Conservation (phyloP, 2,329 filamentous ascomycete genomes). For the Aspergillus neotritici region DNA sequence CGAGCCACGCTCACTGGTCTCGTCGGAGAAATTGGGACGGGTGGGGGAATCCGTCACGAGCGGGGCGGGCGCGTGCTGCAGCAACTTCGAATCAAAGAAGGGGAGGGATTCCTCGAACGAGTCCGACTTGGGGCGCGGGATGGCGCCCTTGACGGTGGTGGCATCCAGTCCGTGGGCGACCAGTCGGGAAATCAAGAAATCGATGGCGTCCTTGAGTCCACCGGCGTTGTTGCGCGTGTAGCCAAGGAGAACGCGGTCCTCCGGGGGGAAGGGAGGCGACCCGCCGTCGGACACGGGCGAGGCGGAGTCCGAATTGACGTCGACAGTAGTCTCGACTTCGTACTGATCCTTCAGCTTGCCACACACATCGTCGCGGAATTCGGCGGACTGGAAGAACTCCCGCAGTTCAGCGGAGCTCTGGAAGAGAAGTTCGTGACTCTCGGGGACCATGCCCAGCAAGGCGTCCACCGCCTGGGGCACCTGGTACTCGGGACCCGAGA, state of each 20-base stretch:
- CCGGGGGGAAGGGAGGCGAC: constrained; percentile 43
- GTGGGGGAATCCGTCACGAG: constrained; percentile 83
- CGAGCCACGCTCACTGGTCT: constrained; percentile 71
- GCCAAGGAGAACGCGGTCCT: constrained; percentile 60
- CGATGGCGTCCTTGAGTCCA: constrained; percentile 89
- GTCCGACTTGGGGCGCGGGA: constrained; percentile 96
- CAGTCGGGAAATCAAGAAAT: constrained; percentile 81
- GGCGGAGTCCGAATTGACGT: constrained; percentile 38
- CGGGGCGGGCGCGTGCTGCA: constrained; percentile 82
- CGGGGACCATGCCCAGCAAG: constrained; percentile 95
- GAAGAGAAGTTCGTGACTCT: constrained; percentile 86
- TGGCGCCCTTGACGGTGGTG: constrained; percentile 83
- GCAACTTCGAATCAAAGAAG: constrained; percentile 93
- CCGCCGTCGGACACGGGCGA: constrained; percentile 26
- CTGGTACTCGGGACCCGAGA: constrained; percentile 96
- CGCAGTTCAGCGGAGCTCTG: constrained; percentile 69
- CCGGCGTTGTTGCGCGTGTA: constrained; percentile 98
- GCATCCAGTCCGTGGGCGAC: constrained; percentile 85
- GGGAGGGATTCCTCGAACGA: constrained; percentile 96
- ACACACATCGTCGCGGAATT: constrained; percentile 74
- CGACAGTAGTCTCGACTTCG: constrained; percentile 77
- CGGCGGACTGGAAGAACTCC: constrained; percentile 72
- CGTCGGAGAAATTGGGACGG: constrained; percentile 75
- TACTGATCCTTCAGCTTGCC: constrained; percentile 85
- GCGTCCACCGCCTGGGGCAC: constrained; percentile 95